Evolutionary conservation across 139 green algal genomes (phyloP).

Genomic region (Chlamydomonas schloesseri): DNA sequence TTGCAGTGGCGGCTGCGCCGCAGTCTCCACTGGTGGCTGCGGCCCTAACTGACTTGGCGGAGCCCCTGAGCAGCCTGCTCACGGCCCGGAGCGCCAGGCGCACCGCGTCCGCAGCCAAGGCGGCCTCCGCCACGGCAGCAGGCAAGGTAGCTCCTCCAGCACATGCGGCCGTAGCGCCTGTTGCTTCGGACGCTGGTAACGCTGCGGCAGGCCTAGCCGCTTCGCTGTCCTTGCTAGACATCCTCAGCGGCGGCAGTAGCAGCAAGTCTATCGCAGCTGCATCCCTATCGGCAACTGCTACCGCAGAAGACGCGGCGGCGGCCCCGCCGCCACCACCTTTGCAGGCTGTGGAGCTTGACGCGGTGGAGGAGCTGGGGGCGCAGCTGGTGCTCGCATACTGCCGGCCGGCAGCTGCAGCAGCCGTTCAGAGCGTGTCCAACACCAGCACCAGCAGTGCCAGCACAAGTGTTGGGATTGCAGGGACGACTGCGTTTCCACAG

Average conservation of each 20-base stretch:
- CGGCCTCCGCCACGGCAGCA: too few species aligned
- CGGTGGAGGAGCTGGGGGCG: background rate
- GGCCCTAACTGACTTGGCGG: slow-evolving; percentile 4
- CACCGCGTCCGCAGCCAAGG: background rate
- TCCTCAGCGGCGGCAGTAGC: background rate
- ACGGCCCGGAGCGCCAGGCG: too few species aligned
- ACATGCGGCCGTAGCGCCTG: background rate
- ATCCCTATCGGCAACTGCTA: too few species aligned
- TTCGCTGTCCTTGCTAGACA: background rate
- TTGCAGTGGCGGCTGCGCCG: background rate
- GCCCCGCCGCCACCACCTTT: too few species aligned
- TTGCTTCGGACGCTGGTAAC: too few species aligned
- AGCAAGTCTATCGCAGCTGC: too few species aligned
- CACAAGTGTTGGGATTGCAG: too few species aligned
- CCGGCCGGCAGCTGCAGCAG: background rate
- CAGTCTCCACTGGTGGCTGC: background rate
- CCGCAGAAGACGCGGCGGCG: too few species aligned
- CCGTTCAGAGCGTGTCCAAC: too few species aligned
- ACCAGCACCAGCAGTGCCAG: too few species aligned
- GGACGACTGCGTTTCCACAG: too few species aligned
- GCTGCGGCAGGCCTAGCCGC: background rate
- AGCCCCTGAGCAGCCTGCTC: background rate
- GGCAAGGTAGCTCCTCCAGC: too few species aligned
- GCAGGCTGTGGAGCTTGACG: background rate
- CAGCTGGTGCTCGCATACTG: slow-evolving; percentile 16